Evolutionary conservation across 305 asterid species (phyloP), one percentile per base, ranked within the genome.

Genomic region (Galium porrigens): DNA sequence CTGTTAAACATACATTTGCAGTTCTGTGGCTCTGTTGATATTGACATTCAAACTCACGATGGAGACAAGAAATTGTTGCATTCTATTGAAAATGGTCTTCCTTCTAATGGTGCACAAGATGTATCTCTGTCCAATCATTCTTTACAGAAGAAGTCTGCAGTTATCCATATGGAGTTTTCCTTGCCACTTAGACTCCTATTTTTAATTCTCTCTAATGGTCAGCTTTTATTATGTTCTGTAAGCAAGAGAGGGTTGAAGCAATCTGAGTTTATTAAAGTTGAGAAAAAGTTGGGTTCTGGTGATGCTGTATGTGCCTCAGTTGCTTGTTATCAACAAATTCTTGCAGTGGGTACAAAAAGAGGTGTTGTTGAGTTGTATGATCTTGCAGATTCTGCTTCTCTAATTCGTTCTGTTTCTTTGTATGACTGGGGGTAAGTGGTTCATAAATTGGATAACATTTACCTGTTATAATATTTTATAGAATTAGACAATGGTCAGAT

Each of bases 341-440:
- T 92, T 78, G 99, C 97, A 72, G 95, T 84, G 74, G 99, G 99
- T 63, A 89, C 95, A 68, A 79, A 77, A 65, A 85, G 79, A 75
- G 99, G 97, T 60, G 74, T 80, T 51, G 88, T 92, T 73, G 92
- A 89, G 82, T 76, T 92, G 73, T 92, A 89, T 74, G 95, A 92
- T 76, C 88, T 92, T 57, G 86, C 86, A 65, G 95, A 87, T 71
- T 82, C 95, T 69, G 78, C 87, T 33, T 76, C 86, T 14, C 85
- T 83, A 63, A 83, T 89, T 72, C 95, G 94, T 70, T 69, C 90
- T 44, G 91, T 92, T 73, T 87, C 96, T 72, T 77, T 92, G 74
- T 80, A 79, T 69, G 99, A 92, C 67, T 92, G 99, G 99, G 99
- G 97, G 97, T 87, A 86, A 81, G 97, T 67, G 41, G 36, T 74